Evolutionary conservation across 2,329 filamentous ascomycete species (phyloP), one percentile per base, ranked within the genome.

Genomic region (Aspergillus quadricinctus): DNA sequence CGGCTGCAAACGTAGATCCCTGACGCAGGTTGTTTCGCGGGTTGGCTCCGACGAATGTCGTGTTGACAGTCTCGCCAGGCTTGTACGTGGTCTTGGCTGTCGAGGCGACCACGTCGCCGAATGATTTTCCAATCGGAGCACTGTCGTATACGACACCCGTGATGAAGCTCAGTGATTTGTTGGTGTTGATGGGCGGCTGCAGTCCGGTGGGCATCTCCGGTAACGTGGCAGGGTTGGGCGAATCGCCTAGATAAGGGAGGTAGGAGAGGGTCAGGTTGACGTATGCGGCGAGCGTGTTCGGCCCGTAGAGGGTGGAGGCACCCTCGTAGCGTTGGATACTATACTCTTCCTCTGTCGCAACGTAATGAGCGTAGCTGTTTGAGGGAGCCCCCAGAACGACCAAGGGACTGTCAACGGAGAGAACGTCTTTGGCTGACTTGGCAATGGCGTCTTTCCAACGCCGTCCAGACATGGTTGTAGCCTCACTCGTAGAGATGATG

Each of bases 401-500:
- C n/a, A 90, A 69, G 0, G 89, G 88, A 1, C 78, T 68, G 3
- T 66, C 61, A 48, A 86, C 79, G 0, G 78, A 75, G 4, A 81
- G 71, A 1, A 80, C 66, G 9, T 82, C 79, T 0, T 76, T 74
- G 7, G 83, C 81, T n/a, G 80, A 79, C 19, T 79, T 75, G 1
- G 78, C 72, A 17, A 95, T 80, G 1, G 89, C 87, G 31, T 84
- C 80, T 67, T 88, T 89, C 92, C 93, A 97, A 27, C 93, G 84
- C 23, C 92, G 83, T 0, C 92, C 92, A 1, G 90, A 84, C 93
- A 97, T 97, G 4, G 92, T 97, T 0, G 89, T 94, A 1, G 89
- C 91, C 73, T 97, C 93, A 29, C 91, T 91, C 0, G 92, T 88
- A 31, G 88, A 88, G 28, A 96, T 84, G 59, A 97, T 86, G 59